Base-by-base conservation (phyloP, 1,284 basidiomycete genomes). In the Vanrija pseudolonga region DNA sequence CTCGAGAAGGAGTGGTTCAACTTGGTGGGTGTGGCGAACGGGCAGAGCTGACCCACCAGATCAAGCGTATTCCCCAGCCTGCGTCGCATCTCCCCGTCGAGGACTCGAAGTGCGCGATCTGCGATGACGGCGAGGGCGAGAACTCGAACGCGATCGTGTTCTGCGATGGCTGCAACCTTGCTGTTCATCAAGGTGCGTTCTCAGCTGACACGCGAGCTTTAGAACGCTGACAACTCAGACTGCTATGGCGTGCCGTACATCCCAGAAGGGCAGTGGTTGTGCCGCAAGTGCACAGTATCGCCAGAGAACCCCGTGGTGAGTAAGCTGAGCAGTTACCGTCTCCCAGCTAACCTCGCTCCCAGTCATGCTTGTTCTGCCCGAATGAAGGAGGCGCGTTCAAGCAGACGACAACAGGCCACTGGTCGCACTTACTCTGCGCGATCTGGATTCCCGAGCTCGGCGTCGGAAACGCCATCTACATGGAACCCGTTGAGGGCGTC, bases 161-260 rank as follows among this genome's bases (percentile, higher is more conserved):
- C 72, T 99, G 96, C 74, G 96, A 99, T 71, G 96, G 96, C 0
- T 99, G 96, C 76, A 98, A 98, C 73, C 80, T 99, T 24, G 96
- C 96, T 8, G 95, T 98, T 5, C 96, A 99, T 77, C 96, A 99
- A 52, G 32, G 32, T 32, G 12, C 8, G n/a, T 22, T 19, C 40
- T 32, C 32, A 32, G 45, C 55, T 60, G 55, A 66, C 23, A 14
- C 6, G 8, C 52, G 11, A 64, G 94, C 7, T 3, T 26, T 2
- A 26, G 7, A 24, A 11, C 6, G 6, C 32, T 32, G 32, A 32
- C 32, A 12, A 11, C 24, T 32, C 32, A 32, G 95, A 98, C 73
- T 99, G 96, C 71, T 99, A 99, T 73, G 96, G 96, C 32, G 92
- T 99, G 5, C 96, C 96, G 3, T 99, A 98, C 71, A 98, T 99